These are phyloP conservation scores for Globisporangium nagaii DNA, from an alignment of 352 stramenopile species.

Conservation along the genomic window DNA sequence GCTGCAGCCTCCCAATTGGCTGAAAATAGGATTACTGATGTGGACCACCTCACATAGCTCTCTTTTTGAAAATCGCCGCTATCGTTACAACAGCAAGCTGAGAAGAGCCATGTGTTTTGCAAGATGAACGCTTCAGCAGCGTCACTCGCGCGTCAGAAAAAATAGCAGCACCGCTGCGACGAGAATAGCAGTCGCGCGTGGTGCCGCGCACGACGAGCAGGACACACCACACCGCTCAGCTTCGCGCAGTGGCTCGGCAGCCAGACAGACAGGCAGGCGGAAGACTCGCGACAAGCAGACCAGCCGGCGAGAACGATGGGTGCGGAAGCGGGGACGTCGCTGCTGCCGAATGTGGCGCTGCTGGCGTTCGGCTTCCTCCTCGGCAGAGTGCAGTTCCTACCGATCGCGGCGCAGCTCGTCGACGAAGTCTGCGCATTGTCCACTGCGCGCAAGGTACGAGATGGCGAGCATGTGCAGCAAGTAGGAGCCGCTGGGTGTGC, in stretches of 20 bases:
- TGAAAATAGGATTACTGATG: conserved; percentile 16
- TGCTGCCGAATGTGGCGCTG: conserved; percentile 61
- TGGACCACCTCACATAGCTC: not conserved
- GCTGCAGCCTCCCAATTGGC: conserved; percentile 17
- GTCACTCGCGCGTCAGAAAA: not conserved
- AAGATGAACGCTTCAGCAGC: not conserved
- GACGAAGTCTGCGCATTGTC: conserved; percentile 43
- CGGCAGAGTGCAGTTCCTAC: conserved; percentile 46
- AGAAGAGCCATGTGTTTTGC: not conserved
- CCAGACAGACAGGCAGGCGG: too few relatives aligned
- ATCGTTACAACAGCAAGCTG: too few relatives aligned
- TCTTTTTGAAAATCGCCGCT: not conserved
- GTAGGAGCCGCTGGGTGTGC: too few relatives aligned
- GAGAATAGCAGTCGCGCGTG: not conserved
- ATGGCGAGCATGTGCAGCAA: not conserved
- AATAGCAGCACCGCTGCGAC: not conserved
- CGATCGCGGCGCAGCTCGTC: conserved; percentile 33
- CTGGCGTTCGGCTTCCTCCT: conserved; percentile 60
- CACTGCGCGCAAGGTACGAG: conserved; percentile 38
- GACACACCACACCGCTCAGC: too few relatives aligned
- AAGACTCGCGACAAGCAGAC: too few relatives aligned
- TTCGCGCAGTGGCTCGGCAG: too few relatives aligned
- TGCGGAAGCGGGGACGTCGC: conserved; percentile 35
- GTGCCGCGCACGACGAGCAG: not conserved
- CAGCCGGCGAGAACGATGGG: conserved; percentile 21